phyloP scores from a whole-genome alignment of 306 rosid genomes.

The Vigna mungo region DNA sequence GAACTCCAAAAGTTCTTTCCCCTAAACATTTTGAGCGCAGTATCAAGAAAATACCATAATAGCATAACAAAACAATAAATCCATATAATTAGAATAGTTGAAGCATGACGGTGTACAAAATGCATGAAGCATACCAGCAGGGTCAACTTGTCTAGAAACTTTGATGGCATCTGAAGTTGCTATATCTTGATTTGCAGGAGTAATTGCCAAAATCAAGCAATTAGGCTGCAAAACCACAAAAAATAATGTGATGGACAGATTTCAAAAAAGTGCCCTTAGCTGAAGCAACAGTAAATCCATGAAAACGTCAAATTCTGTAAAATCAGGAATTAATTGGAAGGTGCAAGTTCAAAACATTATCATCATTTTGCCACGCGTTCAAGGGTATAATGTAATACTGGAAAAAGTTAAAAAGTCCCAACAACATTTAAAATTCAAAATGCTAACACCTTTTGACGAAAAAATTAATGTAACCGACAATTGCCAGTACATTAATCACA shows the following conservation, averaged over 20 bases:
- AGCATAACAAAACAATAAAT: constrained; percentile 23
- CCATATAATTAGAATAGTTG: constrained; percentile 19
- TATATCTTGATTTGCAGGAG: constrained; percentile 93
- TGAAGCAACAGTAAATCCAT: constrained; percentile 11
- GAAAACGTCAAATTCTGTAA: not conserved
- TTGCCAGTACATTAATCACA: not conserved
- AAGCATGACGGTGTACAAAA: constrained; percentile 23
- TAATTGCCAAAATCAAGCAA: constrained; percentile 86
- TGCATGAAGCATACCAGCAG: constrained; percentile 60
- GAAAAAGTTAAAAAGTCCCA: constrained; percentile 10
- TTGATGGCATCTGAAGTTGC: constrained; percentile 95
- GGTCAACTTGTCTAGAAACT: constrained; percentile 89
- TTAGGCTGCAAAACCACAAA: constrained; percentile 66
- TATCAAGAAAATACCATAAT: constrained; percentile 30
- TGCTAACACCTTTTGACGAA: not conserved
- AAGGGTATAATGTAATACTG: constrained; percentile 22
- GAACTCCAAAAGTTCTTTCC: constrained; percentile 87
- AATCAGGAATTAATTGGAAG: constrained; percentile 13
- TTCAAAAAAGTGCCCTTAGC: constrained; percentile 9
- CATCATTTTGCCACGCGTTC: constrained; percentile 17
- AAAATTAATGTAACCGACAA: not conserved
- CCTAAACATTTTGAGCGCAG: constrained; percentile 52
- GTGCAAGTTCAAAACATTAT: constrained; percentile 15
- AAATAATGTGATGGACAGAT: not conserved
- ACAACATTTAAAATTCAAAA: constrained; percentile 9